phyloP scores from a whole-genome alignment of 768 basidiomycete species.

The Lepiota brunneoincarnata region DNA sequence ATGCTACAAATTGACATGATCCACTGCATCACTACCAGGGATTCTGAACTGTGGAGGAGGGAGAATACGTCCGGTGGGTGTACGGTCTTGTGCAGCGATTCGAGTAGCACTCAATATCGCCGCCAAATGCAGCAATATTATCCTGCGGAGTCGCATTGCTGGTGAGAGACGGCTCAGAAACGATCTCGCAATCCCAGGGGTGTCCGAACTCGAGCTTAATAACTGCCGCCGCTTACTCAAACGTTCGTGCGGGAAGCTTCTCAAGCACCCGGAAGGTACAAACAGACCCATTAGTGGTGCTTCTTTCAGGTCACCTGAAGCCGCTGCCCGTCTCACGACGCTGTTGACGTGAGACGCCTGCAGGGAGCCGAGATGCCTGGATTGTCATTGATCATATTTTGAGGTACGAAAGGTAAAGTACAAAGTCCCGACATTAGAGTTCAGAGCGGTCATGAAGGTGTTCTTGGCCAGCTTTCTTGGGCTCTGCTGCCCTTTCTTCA shows the following conservation, averaged over 20 bases:
- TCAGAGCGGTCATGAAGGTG: neutral
- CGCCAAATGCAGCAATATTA: neutral
- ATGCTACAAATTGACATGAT: slow-evolving; percentile 6
- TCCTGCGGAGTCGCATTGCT: neutral
- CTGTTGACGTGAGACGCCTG: neutral
- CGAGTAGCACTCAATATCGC: neutral
- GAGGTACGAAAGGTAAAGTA: too few relatives aligned
- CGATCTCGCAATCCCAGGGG: neutral
- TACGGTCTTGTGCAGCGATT: slow-evolving; percentile 4
- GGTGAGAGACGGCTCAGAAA: neutral
- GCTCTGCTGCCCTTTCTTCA: neutral
- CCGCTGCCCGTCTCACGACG: neutral
- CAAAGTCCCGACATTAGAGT: neutral
- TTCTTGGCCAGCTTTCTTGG: neutral
- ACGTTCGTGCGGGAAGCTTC: neutral
- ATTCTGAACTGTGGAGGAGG: slow-evolving; percentile 9
- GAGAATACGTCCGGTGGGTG: slow-evolving; percentile 7
- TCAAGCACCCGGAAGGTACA: neutral
- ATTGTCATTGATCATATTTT: too few relatives aligned
- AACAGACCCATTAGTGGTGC: neutral
- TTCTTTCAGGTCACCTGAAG: neutral
- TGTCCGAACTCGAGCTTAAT: neutral
- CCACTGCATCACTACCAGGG: slow-evolving; percentile 3
- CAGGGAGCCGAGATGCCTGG: neutral
- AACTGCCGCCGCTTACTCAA: neutral